Evolutionary conservation across 2,329 filamentous ascomycete genomes (phyloP).

Genomic region (Hymenotorrendiella dingleyae): DNA sequence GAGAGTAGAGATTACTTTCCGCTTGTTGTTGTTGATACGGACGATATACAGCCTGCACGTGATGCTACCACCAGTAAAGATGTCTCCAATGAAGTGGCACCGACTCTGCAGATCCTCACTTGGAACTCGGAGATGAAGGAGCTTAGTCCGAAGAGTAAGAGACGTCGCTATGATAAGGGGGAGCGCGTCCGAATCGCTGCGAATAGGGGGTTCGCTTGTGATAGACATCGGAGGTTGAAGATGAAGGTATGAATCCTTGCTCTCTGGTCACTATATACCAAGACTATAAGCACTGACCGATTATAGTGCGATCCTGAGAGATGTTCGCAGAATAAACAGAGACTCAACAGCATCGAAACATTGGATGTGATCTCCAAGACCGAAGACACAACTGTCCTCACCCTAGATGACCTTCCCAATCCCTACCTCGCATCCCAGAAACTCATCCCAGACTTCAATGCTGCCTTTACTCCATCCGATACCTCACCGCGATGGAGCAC

Average conservation of each 20-base stretch:
- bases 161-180: conserved; percentile 12
- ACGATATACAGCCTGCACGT: no score
- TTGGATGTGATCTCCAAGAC: neutral
- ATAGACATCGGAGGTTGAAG: conserved; percentile 13
- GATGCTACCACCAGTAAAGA: neutral
- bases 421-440: no score
- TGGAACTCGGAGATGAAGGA: conserved; percentile 14
- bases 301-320: conserved; percentile 2
- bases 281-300: neutral
- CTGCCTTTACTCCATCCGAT: neutral
- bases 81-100: neutral
- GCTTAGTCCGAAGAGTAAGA: conserved; percentile 8
- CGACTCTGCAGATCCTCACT: conserved; percentile 1
- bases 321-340: conserved; percentile 1
- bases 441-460: no score
- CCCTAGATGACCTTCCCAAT: no score
- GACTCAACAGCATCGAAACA: neutral
- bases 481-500: neutral
- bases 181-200: conserved; percentile 15
- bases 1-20: neutral
- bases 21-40: neutral
- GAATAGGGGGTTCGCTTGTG: conserved; percentile 18
- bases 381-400: neutral
- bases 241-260: conserved; percentile 12
- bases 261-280: no score